These are phyloP conservation scores for Lentinula guzmanii DNA, from an alignment of 768 basidiomycete species.

Conservation along the genomic window DNA sequence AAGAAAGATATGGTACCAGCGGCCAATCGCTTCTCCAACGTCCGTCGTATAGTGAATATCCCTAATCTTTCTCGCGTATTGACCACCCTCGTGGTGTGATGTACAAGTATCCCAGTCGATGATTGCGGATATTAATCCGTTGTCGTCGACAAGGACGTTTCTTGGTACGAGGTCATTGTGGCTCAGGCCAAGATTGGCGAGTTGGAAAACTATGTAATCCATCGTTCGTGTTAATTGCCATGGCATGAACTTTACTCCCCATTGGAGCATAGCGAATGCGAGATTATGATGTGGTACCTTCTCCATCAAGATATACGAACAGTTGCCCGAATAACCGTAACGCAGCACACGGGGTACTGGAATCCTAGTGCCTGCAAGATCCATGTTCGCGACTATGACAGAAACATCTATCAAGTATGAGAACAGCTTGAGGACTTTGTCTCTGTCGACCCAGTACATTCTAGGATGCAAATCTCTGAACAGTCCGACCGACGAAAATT, in stretches of 20 bases:
- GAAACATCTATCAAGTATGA: slow-evolving; percentile 3
- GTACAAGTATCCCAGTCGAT: neutral
- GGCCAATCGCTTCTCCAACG: neutral
- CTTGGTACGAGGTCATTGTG: neutral
- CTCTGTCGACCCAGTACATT: neutral
- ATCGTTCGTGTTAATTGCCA: neutral
- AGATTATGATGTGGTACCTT: slow-evolving; percentile 1
- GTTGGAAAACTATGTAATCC: neutral
- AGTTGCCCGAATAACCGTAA: slow-evolving; percentile 1
- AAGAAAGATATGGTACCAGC: neutral
- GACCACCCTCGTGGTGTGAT: neutral
- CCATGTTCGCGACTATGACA: neutral
- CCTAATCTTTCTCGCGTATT: neutral
- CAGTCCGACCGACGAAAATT: neutral
- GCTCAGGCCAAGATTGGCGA: neutral
- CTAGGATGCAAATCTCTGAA: neutral
- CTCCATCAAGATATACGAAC: slow-evolving; percentile 8
- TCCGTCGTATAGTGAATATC: neutral
- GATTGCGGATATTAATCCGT: neutral
- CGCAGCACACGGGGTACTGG: neutral
- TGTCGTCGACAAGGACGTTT: neutral
- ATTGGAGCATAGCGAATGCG: neutral
- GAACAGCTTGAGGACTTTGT: neutral
- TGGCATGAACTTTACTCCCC: neutral
- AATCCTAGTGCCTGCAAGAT: neutral